A percentile compares a stretch with the other conserved stretches of the same genome.
Evolutionary conservation across 225 moss, liverwort and hornwort species (phyloP).

Genomic region (Polytrichum formosum): DNA sequence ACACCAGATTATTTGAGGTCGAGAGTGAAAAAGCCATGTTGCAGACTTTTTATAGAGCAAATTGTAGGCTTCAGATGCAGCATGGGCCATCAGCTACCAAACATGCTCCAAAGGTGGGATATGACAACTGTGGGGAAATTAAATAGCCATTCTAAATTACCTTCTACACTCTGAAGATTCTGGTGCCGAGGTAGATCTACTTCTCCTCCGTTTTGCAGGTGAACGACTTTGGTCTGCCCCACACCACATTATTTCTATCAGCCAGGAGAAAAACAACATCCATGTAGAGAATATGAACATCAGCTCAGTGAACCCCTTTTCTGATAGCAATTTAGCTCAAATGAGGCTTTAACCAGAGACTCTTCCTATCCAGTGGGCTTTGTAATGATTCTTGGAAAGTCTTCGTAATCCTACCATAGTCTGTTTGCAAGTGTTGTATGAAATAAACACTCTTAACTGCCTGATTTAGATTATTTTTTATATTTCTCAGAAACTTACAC

Average conservation of each 20-base stretch:
- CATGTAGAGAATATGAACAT: no score
- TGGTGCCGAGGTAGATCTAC: constrained; percentile 56
- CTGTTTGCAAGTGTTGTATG: no score
- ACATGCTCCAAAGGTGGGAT: background rate
- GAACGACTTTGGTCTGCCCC: constrained; percentile 49
- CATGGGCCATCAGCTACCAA: background rate
- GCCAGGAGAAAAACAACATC: no score
- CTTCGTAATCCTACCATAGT: no score
- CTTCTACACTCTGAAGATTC: constrained; percentile 54
- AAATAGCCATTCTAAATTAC: constrained; percentile 28
- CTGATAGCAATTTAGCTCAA: constrained; percentile 1
- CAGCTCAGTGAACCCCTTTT: background rate
- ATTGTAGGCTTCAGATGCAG: background rate
- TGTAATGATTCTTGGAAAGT: no score
- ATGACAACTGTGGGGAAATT: no score
- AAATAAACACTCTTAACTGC: no score
- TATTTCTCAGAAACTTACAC: no score
- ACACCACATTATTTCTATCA: constrained; percentile 5
- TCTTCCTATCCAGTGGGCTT: no score
- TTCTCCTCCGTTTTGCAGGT: constrained; percentile 58
- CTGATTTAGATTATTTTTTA: no score
- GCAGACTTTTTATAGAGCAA: background rate
- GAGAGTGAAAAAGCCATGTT: no score
- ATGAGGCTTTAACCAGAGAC: background rate
- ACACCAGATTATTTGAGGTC: no score